phyloP scores from a whole-genome alignment of 768 basidiomycete genomes.

The Wakefieldia striispora region DNA sequence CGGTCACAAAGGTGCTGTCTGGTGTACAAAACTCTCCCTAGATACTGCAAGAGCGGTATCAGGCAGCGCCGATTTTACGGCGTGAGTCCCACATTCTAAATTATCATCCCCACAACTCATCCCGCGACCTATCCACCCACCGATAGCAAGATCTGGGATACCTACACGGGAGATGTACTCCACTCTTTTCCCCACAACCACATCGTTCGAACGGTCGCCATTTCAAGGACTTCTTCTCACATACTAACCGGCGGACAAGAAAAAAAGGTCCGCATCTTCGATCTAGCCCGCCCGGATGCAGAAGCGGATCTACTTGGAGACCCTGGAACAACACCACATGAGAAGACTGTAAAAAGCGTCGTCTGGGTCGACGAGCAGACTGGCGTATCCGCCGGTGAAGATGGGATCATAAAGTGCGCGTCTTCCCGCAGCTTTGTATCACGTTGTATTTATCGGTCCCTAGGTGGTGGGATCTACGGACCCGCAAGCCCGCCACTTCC shows the following conservation, averaged over 20 bases:
- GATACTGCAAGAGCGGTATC: slow-evolving; percentile 88
- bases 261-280: slow-evolving; percentile 95
- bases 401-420: slow-evolving; percentile 80
- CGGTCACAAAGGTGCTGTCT: slow-evolving; percentile 93
- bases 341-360: slow-evolving; percentile 89
- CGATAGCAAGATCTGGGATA: slow-evolving; percentile 92
- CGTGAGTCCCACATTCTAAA: slow-evolving; percentile 52
- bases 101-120: slow-evolving; percentile 2
- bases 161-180: slow-evolving; percentile 79
- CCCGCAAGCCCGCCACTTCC: slow-evolving; percentile 65
- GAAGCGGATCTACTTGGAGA: slow-evolving; percentile 80
- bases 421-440: not conserved
- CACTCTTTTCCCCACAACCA: slow-evolving; percentile 99
- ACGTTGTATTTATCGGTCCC: slow-evolving; percentile 13
- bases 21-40: slow-evolving; percentile 88
- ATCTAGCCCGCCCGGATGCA: slow-evolving; percentile 81
- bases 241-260: slow-evolving; percentile 94
- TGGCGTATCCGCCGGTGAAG: slow-evolving; percentile 89
- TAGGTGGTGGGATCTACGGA: slow-evolving; percentile 97
- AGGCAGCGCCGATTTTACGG: slow-evolving; percentile 95
- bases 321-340: slow-evolving; percentile 62
- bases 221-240: slow-evolving; percentile 67
- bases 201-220: slow-evolving; percentile 93
- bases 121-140: slow-evolving; percentile 1
- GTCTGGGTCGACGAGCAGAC: slow-evolving; percentile 90